These are phyloP conservation scores for Cadophora luteo-olivacea DNA, from an alignment of 2,329 filamentous ascomycete genomes.

Conservation along the genomic window DNA sequence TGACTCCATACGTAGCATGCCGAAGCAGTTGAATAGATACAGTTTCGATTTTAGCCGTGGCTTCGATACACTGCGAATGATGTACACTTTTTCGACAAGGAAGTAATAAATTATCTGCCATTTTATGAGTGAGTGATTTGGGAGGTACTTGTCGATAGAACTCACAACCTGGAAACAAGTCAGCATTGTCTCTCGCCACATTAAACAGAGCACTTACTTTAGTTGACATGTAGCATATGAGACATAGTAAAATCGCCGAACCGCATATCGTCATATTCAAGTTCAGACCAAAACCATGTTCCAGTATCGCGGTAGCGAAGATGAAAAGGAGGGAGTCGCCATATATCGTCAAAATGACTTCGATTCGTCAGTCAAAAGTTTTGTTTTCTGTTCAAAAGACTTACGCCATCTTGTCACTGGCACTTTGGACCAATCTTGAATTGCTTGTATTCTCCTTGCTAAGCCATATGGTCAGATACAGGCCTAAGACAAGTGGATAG, in stretches of 20 bases:
- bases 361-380: conserved; percentile 7
- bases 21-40: conserved; percentile 66
- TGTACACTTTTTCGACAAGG: conserved; percentile 65
- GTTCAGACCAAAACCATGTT: conserved; percentile 63
- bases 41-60: conserved; percentile 59
- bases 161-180: not conserved
- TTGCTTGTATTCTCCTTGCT: conserved; percentile 28
- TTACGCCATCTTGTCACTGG: conserved; percentile 34
- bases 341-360: conserved; percentile 57
- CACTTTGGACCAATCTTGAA: conserved; percentile 27
- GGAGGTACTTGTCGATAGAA: not conserved
- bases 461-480: not conserved
- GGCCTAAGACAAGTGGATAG: not conserved
- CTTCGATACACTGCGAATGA: conserved; percentile 46
- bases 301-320: conserved; percentile 60
- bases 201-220: conserved; percentile 51
- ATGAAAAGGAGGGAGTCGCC: conserved; percentile 65
- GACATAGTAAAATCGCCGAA: conserved; percentile 64
- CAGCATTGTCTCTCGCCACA: not conserved
- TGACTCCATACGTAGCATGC: conserved; percentile 54
- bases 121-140: not conserved
- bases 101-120: conserved; percentile 62
- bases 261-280: conserved; percentile 57
- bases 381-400: not conserved
- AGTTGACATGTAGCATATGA: conserved; percentile 65